phyloP scores from a whole-genome alignment of 306 rosid genomes.

The Cicer bijugum region DNA sequence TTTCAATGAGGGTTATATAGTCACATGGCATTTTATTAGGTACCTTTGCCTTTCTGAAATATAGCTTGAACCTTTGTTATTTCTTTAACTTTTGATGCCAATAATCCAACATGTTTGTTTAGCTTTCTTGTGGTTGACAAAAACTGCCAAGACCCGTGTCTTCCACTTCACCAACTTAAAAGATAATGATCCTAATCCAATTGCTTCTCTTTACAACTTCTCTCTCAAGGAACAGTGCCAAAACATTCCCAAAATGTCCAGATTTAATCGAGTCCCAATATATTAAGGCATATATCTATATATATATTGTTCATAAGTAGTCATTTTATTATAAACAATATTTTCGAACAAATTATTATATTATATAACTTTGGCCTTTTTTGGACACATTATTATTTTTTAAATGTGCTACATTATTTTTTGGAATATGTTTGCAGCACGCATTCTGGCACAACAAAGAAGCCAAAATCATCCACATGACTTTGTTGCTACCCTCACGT shows the following conservation, averaged over 20 bases:
- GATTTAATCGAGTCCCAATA: neutral
- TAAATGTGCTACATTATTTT: slow-evolving; percentile 8
- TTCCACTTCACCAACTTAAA: slow-evolving; percentile 43
- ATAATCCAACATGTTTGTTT: slow-evolving; percentile 40
- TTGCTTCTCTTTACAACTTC: slow-evolving; percentile 34
- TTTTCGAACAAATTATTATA: neutral
- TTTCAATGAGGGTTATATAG: slow-evolving; percentile 21
- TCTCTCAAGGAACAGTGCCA: slow-evolving; percentile 35
- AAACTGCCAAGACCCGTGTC: slow-evolving; percentile 36
- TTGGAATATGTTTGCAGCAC: slow-evolving; percentile 24
- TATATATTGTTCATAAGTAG: neutral
- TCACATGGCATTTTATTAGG: slow-evolving; percentile 20
- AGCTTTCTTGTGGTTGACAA: slow-evolving; percentile 51
- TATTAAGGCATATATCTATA: neutral
- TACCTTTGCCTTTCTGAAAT: slow-evolving; percentile 38
- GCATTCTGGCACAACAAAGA: slow-evolving; percentile 20
- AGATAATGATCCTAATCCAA: slow-evolving; percentile 37
- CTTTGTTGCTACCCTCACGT: slow-evolving; percentile 2
- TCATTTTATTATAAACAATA: neutral
- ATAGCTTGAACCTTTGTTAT: slow-evolving; percentile 13
- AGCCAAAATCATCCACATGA: slow-evolving; percentile 38
- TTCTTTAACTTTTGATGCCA: slow-evolving; percentile 45
- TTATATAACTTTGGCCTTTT: neutral
- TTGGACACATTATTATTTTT: slow-evolving; percentile 11
- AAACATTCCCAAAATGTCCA: slow-evolving; percentile 7